Conservation (phyloP, 441 rosid genomes). For the Euphorbia schlechtendalii region DNA sequence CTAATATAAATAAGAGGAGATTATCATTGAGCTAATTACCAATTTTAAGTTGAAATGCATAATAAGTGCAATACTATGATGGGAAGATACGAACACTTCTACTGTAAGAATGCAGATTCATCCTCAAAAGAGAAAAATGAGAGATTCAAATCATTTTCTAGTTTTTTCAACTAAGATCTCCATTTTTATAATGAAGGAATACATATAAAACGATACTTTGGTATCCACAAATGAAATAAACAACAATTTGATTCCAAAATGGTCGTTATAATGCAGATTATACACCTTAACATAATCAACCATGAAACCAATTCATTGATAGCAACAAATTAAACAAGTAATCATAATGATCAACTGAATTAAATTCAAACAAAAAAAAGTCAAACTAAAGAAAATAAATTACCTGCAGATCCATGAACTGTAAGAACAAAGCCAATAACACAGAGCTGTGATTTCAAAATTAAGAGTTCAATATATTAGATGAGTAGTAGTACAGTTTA, state of each 20-base stretch:
- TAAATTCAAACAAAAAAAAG: too few species aligned
- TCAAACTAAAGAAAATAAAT: slow-evolving; percentile 8
- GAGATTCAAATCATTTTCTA: not conserved
- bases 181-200: slow-evolving; percentile 1
- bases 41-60: too few species aligned
- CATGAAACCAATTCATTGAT: too few species aligned
- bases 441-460: slow-evolving; percentile 42
- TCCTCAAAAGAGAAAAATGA: too few species aligned
- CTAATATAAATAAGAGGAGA: not conserved
- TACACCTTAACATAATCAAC: slow-evolving; percentile 17
- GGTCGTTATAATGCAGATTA: slow-evolving; percentile 13
- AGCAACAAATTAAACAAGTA: slow-evolving; percentile 17
- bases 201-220: not conserved
- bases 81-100: too few species aligned
- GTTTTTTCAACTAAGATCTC: slow-evolving; percentile 13
- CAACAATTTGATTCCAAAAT: slow-evolving; percentile 12
- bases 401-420: slow-evolving; percentile 61
- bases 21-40: not conserved
- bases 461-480: too few species aligned
- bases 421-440: slow-evolving; percentile 38
- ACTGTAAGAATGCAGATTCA: too few species aligned
- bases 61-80: too few species aligned
- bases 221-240: slow-evolving; percentile 14
- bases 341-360: slow-evolving; percentile 15
- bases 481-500: too few species aligned